Base-by-base conservation (phyloP, 1,139 yeast genomes). In the Candida gigantensis region DNA sequence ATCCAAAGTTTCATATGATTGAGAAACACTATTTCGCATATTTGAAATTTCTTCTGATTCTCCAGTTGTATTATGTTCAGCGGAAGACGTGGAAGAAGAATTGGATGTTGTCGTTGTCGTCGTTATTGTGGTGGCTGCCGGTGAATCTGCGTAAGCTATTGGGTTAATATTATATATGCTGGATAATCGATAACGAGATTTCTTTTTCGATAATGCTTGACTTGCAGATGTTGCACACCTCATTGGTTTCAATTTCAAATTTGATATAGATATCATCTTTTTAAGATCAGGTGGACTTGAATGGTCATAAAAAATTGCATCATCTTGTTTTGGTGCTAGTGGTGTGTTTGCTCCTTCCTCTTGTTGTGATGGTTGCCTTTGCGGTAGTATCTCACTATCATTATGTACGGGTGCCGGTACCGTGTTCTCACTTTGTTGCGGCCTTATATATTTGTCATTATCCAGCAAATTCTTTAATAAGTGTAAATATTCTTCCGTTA, bases 401-500 rank as follows among this genome's bases (percentile, higher is more conserved):
- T 7, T 18, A 18, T 18, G 19, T 18, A 18, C 19, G 7, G 19
- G 19, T 18, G 19, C 19, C 7, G 5, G 19, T 18, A 6, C 19
- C n/a, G n/a, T n/a, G n/a, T 18, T 18, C 23, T n/a, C 11, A 10
- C 6, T 28, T 23, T 28, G 30, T 19, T 14, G 8, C 25, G 13
- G 6, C 20, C 21, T 15, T 30, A 24, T 19, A 25, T 30, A 29
- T 6, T 28, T 14, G 15, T 40, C 42, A 36, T 43, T 40, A 4
- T 9, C 30, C n/a, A 15, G 27, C 21, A 44, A 46, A 21, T 49
- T 49, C 15, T 32, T 34, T 37, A 46, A 57, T 11, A 76, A 44
- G 40, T 62, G 68, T n/a, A 56, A 51, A 42, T 61, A 78, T 49
- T 80, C 86, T 30, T 61, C 52, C 25, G 63, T 55, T 32, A 81